Percentiles rank a stretch among this genome's conserved stretches.
Evolutionary conservation across 2,329 filamentous ascomycete genomes (phyloP).

Genomic region (Orbilia ellipsospora): DNA sequence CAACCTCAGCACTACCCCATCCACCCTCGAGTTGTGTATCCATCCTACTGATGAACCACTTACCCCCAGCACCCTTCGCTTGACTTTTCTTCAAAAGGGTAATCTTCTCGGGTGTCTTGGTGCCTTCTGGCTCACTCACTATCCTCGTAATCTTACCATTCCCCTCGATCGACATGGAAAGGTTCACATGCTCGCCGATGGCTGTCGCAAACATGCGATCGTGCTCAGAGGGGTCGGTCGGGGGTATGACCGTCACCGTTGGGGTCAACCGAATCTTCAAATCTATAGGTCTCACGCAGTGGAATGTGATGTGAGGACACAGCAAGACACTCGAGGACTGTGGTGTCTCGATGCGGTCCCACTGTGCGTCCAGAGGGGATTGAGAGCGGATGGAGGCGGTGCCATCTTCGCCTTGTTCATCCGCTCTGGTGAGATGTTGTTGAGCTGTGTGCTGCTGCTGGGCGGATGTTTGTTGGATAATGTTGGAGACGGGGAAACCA

Average conservation of each 20-base stretch:
- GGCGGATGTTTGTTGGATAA: slow-evolving; percentile 45
- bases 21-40: slow-evolving; percentile 52
- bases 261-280: slow-evolving; percentile 50
- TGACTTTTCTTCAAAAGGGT: slow-evolving; percentile 53
- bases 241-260: slow-evolving; percentile 51
- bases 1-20: slow-evolving; percentile 51
- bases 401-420: slow-evolving; percentile 51
- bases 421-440: not conserved
- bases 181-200: slow-evolving; percentile 53
- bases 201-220: slow-evolving; percentile 54
- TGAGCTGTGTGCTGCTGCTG: slow-evolving; percentile 8
- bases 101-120: slow-evolving; percentile 41
- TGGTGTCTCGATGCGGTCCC: slow-evolving; percentile 50
- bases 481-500: slow-evolving; percentile 52
- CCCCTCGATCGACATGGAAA: slow-evolving; percentile 53
- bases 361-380: slow-evolving; percentile 52
- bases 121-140: slow-evolving; percentile 52
- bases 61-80: slow-evolving; percentile 50
- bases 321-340: slow-evolving; percentile 48
- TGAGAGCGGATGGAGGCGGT: slow-evolving; percentile 51
- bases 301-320: slow-evolving; percentile 55
- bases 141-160: slow-evolving; percentile 54
- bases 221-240: slow-evolving; percentile 49
- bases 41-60: slow-evolving; percentile 54
- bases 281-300: slow-evolving; percentile 52